phyloP scores from a whole-genome alignment of 1,284 basidiomycete species.

The Pterula multifida region DNA sequence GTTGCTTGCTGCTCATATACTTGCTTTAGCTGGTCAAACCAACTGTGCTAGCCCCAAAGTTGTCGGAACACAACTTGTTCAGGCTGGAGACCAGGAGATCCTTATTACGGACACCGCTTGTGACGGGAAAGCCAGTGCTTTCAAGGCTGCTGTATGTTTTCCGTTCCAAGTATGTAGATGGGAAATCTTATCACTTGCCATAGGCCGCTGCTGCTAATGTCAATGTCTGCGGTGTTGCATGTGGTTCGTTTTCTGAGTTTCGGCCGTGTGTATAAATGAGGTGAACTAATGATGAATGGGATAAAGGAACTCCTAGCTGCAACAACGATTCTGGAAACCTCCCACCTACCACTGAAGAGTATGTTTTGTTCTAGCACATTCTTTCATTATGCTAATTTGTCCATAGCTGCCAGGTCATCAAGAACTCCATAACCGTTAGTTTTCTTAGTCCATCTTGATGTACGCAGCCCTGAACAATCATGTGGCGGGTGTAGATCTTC shows the following conservation, averaged over 20 bases:
- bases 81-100: not conserved
- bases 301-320: not conserved
- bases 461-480: not conserved
- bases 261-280: not conserved
- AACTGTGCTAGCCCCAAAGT: not conserved
- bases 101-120: not conserved
- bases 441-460: not conserved
- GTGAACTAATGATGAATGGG: not conserved
- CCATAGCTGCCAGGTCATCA: slow-evolving; percentile 1
- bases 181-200: not conserved
- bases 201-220: not conserved
- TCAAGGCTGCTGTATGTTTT: not conserved
- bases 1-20: not conserved
- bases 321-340: not conserved
- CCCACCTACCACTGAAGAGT: not conserved
- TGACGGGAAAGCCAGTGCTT: not conserved
- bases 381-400: not conserved
- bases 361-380: not conserved
- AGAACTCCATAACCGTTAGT: slow-evolving; percentile 1
- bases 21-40: not conserved
- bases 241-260: not conserved
- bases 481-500: not conserved
- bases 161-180: not conserved
- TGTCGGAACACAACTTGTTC: not conserved
- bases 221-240: not conserved